A percentile compares a stretch with the other conserved stretches of the same genome.
These are phyloP conservation scores for Erodium maritimum DNA, from an alignment of 345 rosid species.

Conservation along the genomic window DNA sequence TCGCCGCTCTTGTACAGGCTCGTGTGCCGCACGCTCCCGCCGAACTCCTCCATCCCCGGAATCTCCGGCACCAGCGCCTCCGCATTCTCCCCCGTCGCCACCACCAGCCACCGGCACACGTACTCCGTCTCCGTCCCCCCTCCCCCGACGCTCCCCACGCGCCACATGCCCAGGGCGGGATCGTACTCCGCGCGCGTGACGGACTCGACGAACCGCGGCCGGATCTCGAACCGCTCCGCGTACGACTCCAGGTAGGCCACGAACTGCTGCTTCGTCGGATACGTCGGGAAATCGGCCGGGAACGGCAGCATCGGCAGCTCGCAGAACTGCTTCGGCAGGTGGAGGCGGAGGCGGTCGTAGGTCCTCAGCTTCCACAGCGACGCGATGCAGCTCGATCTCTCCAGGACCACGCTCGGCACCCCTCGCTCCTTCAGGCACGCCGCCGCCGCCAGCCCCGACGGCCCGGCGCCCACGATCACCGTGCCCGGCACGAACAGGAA, in stretches of 20 bases:
- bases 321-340: constrained; percentile 78
- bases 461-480: constrained; percentile 92
- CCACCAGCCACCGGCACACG: constrained; percentile 45
- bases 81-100: constrained; percentile 75
- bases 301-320: constrained; percentile 61
- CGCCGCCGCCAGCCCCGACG: constrained; percentile 70
- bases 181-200: constrained; percentile 54
- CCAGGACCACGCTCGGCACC: constrained; percentile 60
- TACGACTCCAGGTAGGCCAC: constrained; percentile 61
- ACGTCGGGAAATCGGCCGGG: constrained; percentile 59
- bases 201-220: constrained; percentile 48
- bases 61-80: constrained; percentile 40
- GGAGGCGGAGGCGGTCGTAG: constrained; percentile 82
- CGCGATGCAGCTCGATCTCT: constrained; percentile 63
- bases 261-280: constrained; percentile 65
- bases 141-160: constrained; percentile 34
- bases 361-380: constrained; percentile 70
- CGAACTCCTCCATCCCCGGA: constrained; percentile 32
- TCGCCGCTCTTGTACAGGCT: constrained; percentile 49
- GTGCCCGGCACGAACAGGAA: constrained; percentile 50
- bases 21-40: constrained; percentile 40
- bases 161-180: constrained; percentile 11
- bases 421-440: constrained; percentile 61
- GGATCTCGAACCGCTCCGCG: constrained; percentile 52
- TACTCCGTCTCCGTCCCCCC: constrained; percentile 38